Base-by-base conservation (phyloP, 441 rosid species). In the Daphne laureola region DNA sequence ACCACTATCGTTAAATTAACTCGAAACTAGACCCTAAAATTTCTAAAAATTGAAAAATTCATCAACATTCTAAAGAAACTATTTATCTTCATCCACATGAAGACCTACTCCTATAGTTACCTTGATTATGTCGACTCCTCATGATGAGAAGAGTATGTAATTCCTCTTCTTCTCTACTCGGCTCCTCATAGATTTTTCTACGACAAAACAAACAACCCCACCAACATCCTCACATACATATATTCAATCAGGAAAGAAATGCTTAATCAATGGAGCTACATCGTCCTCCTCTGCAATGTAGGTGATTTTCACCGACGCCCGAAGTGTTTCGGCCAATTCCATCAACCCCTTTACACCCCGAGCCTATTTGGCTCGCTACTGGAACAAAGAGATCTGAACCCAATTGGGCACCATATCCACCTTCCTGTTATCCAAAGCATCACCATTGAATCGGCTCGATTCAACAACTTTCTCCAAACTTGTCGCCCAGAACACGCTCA, bases 371-470 rank as follows among this genome's bases (percentile, higher is more conserved):
- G 66, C 76, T 44, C 88, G 95, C 27, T 82, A 82, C 75, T 90
- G 95, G 97, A 82, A 77, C 64, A 80, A 75, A 43, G 76, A 76
- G 73, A 78, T 86, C 84, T 63, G 45, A 8, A 59, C 38, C 62
- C 43, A 65, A 12, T 66, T 67, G 15, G 65, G 77, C 18, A 69
- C 65, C 55, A 75, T n/a, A n/a, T n/a, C 90, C 35, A 54, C 59
- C 45, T 82, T 86, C 52, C 69, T 90, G 4, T 69, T 86, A 45
- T 80, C 93, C 17, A 90, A 82, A 53, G 90, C 84, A 0, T 86
- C 97, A 0, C 93, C 93, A 2, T 46, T 90, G 7, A 73, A 50
- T 53, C 80, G 89, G 17, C 81, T 82, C 14, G 76, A 79, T 38
- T 73, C 86, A 0, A 83, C 88, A 3, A 63, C 72, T 50, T 90